These are phyloP conservation scores for Eucalyptus melliodora DNA, from an alignment of 345 rosid species.

Conservation along the genomic window DNA sequence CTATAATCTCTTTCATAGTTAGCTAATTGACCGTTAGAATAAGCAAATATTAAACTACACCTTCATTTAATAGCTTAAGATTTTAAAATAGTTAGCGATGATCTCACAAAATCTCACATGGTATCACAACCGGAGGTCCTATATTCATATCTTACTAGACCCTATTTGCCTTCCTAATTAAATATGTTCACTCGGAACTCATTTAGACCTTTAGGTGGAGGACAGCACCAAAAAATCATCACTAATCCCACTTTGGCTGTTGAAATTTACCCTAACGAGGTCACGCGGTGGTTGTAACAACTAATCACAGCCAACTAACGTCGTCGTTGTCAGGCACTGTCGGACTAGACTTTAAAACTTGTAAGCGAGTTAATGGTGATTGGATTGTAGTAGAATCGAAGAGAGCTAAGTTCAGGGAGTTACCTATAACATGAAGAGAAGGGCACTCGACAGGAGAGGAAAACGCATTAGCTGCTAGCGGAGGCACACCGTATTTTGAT, in stretches of 20 bases:
- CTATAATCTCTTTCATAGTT: neutral
- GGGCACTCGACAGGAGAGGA: conserved; percentile 38
- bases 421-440: conserved; percentile 57
- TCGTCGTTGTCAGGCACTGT: neutral
- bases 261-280: neutral
- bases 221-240: neutral
- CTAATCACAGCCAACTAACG: neutral
- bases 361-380: neutral
- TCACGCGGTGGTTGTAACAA: neutral
- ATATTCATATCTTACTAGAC: no score
- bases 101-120: no score
- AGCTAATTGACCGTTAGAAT: neutral
- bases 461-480: conserved; percentile 35
- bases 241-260: neutral
- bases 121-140: fast-evolving
- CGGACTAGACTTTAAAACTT: neutral
- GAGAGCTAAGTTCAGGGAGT: neutral
- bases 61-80: no score
- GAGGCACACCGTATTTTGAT: conserved; percentile 24
- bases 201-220: neutral
- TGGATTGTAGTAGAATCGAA: neutral
- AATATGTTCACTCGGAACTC: neutral
- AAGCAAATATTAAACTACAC: no score
- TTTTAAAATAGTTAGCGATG: fast-evolving
- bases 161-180: no score